Evolutionary conservation across 1,284 basidiomycete genomes (phyloP), one percentile per base, ranked within the genome.

Genomic region (Golubevia sp.): DNA sequence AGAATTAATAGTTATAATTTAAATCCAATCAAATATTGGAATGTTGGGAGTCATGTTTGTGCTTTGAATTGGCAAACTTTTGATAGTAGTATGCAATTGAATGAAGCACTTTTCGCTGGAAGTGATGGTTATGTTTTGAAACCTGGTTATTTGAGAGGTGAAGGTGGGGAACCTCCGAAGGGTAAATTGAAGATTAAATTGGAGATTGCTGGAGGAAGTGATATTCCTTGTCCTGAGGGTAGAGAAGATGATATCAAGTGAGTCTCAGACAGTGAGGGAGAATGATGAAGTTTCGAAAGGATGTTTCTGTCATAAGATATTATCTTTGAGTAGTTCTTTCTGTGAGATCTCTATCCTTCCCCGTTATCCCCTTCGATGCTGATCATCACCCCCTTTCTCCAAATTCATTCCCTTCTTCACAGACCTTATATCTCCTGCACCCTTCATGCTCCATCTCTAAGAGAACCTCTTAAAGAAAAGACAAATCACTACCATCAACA

Each of bases 21-120:
- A 59, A 84, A 87, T 54, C 87, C 88, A 0, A 76, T 87, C 15
- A 73, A 79, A n/a, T 88, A 88, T 73, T 90, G 89, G 90, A 84
- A 86, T 0, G 67, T 71, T 1, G 75, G 90, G 2, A 86, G 88
- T 1, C 89, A 90, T 58, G 85, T 90, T n/a, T 86, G 86, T 4
- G 87, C 88, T 27, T 80, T 91, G 50, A 91, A 91, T 73, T 90
- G 89, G 89, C 90, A 90, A 27, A 74, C 70, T 1, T 81, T 75
- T 59, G 78, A 77, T 59, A 58, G 59, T 15, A 71, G 73, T 25
- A 69, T 84, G 59, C 84, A 85, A 58, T 75, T 90, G 44, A 89
- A 90, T 66, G 89, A 89, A 73, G 89, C 86, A 0, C 86, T 90
- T 85, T 91, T 90, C 72, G 86, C 86, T 0, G 89, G 88, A 0